These are phyloP conservation scores for Penicillium canariense DNA, from an alignment of 495 filamentous ascomycete genomes.

Conservation along the genomic window DNA sequence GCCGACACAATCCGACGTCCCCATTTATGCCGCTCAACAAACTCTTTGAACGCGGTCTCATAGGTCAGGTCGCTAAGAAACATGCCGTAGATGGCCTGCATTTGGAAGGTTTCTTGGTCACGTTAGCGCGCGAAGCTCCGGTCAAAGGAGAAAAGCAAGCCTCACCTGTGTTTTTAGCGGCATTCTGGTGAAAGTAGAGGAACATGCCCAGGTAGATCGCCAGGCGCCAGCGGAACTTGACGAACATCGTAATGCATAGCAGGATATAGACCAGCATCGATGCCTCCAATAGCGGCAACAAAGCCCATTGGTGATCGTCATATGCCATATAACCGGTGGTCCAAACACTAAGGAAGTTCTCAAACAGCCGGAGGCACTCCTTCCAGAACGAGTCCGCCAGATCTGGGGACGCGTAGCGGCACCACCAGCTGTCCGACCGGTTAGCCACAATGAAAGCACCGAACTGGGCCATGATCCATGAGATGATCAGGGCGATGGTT, in stretches of 20 bases:
- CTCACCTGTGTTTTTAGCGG: conserved; percentile 30
- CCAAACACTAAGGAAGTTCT: conserved; percentile 56
- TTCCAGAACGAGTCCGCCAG: conserved; percentile 33
- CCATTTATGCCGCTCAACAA: conserved; percentile 46
- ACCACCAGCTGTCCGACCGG: conserved; percentile 58
- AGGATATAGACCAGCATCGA: conserved; percentile 61
- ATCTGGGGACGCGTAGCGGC: conserved; percentile 53
- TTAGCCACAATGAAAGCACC: conserved; percentile 58
- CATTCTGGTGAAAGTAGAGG: conserved; percentile 53
- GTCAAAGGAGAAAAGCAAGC: neutral
- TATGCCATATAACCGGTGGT: conserved; percentile 57
- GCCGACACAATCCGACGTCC: conserved; percentile 44
- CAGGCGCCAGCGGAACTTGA: conserved; percentile 56
- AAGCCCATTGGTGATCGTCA: conserved; percentile 65
- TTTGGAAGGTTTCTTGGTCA: conserved; percentile 42
- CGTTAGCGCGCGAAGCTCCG: neutral
- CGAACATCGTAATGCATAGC: conserved; percentile 53
- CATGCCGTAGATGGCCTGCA: conserved; percentile 64
- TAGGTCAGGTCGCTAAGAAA: conserved; percentile 62
- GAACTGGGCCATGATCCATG: conserved; percentile 56
- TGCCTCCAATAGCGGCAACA: conserved; percentile 59
- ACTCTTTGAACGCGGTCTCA: conserved; percentile 49
- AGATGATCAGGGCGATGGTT: conserved; percentile 54
- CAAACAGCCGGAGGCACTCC: conserved; percentile 43
- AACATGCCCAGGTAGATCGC: conserved; percentile 48